Evolutionary conservation across 106 monocot species (phyloP).

Genomic region (Apostasia shenzhenica): DNA sequence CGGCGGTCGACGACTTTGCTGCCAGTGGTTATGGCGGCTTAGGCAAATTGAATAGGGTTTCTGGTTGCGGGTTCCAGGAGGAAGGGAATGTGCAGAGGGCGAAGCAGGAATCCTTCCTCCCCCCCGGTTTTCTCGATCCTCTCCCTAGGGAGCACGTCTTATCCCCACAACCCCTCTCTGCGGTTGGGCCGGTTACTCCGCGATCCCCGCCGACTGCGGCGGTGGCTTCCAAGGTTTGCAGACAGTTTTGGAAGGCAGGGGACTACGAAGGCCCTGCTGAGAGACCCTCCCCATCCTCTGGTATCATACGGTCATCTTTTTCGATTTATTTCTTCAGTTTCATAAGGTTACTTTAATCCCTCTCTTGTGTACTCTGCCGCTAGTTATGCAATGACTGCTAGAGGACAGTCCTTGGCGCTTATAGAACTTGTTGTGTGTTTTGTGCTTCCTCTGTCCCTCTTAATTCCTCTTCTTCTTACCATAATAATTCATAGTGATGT

Average conservation of each 20-base stretch:
- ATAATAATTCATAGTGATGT: too few species aligned
- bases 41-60: conserved; percentile 5
- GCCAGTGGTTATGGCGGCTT: background rate
- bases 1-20: background rate
- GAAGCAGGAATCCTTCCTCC: conserved; percentile 14
- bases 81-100: background rate
- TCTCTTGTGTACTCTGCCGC: too few species aligned
- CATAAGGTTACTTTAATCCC: too few species aligned
- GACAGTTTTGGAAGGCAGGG: conserved; percentile 97
- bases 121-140: conserved; percentile 69
- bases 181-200: background rate
- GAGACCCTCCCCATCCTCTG: conserved; percentile 2
- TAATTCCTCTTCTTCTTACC: too few species aligned
- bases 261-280: conserved; percentile 40
- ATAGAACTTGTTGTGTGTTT: too few species aligned
- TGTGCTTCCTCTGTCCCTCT: too few species aligned
- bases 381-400: too few species aligned
- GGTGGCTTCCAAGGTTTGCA: conserved; percentile 6
- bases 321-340: background rate
- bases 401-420: too few species aligned
- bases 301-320: conserved; percentile 10
- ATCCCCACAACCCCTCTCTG: background rate
- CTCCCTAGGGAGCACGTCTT: conserved; percentile 17
- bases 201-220: background rate
- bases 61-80: background rate